Evolutionary conservation across 208 protist species (phyloP).

Genomic region (Crithidia acanthocephali): DNA sequence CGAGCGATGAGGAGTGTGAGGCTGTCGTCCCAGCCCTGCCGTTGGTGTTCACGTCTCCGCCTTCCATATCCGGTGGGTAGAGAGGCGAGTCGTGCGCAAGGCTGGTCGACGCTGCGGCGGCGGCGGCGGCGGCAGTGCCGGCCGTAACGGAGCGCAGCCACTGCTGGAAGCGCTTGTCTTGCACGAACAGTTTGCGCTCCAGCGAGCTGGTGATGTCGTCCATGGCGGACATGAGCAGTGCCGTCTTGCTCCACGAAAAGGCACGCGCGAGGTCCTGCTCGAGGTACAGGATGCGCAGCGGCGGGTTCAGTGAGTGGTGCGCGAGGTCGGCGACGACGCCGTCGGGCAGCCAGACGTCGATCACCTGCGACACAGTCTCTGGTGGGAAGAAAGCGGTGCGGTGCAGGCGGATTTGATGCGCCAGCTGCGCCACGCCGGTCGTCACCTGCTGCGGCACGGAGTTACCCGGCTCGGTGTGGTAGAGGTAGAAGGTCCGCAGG

Average conservation of each 20-base stretch:
- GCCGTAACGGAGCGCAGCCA: slow-evolving; percentile 10
- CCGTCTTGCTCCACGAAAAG: slow-evolving; percentile 48
- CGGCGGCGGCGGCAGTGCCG: not conserved
- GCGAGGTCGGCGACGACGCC: slow-evolving; percentile 47
- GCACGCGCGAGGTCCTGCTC: slow-evolving; percentile 34
- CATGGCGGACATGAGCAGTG: slow-evolving; percentile 34
- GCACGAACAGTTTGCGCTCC: slow-evolving; percentile 39
- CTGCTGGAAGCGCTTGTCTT: slow-evolving; percentile 38
- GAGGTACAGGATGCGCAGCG: slow-evolving; percentile 56
- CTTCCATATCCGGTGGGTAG: not conserved
- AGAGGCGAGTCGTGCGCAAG: slow-evolving; percentile 2
- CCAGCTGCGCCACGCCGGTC: slow-evolving; percentile 61
- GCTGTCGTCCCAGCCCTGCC: too few relatives aligned
- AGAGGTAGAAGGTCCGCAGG: slow-evolving; percentile 55
- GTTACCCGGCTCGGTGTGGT: slow-evolving; percentile 36
- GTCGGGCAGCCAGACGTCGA: slow-evolving; percentile 54
- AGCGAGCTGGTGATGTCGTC: slow-evolving; percentile 42
- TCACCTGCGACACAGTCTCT: slow-evolving; percentile 40
- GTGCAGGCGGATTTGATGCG: slow-evolving; percentile 66
- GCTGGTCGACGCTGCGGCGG: too few relatives aligned
- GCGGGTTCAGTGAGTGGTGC: slow-evolving; percentile 59
- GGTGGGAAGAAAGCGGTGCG: slow-evolving; percentile 54
- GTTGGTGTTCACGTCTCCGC: not conserved
- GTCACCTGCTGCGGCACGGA: slow-evolving; percentile 69
- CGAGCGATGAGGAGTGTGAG: too few relatives aligned